Base-by-base conservation (phyloP, 1,284 basidiomycete genomes). In the Cryptococcus sp. region DNA sequence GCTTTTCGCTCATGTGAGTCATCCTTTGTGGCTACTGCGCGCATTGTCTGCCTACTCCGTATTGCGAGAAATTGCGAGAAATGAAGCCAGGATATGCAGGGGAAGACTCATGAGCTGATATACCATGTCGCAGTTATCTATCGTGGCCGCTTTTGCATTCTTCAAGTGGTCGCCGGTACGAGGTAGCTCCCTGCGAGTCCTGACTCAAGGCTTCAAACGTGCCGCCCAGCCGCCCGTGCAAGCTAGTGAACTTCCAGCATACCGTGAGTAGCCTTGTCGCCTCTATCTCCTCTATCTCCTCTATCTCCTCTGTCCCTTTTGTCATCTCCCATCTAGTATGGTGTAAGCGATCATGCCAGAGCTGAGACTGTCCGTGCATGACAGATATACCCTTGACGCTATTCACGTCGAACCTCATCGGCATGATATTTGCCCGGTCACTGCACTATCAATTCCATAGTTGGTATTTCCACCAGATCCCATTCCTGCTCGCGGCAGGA, bases 381-480 rank as follows among this genome's bases (percentile, higher is more conserved):
- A 19, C 71, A 96, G 94, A 91, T 71, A 84, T 91, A 41, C 83
- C 87, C 11, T 88, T 88, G 0, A 82, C 92, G 22, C 82, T 97
- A 19, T 93, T 92, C 81, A 93, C 91, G 1, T 90, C 89, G 16
- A 99, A 98, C 72, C 77, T 99, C 51, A 88, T 97, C 61, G 95
- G 95, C 22, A 88, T 99, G 38, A 67, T 90, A 4, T 97, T 90
- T 75, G 91, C 96, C 16, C 86, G 96, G n/a, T 96, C 93, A 16
- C 80, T 99, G 54, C 95, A 99, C 76, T 99, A 98, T 76, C 95
- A 99, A 70, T 99, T 99, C 79, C 97, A 97, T 77, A 88, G 90
- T 5, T 99, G 95, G 96, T 98, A 98, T 76, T 92, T 90, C 13
- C 89, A 93, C 63, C 91, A 95, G 67, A 76, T 96, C n/a, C 92